Percentiles rank a stretch among this genome's conserved stretches.
phyloP scores from a whole-genome alignment of 495 filamentous ascomycete genomes.

The Aspergillus cavernicola region DNA sequence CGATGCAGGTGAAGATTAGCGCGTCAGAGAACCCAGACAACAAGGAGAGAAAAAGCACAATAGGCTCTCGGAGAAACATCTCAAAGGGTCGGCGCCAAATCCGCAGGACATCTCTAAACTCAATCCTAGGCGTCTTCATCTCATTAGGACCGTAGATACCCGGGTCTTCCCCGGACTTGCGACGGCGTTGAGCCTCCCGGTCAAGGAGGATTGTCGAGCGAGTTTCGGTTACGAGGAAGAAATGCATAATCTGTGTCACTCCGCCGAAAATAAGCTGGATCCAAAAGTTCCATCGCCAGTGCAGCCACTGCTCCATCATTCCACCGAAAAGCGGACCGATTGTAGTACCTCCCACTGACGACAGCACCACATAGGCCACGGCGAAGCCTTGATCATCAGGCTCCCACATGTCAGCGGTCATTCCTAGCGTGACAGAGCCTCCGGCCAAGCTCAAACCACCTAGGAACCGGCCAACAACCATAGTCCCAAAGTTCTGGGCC shows the following conservation, averaged over 20 bases:
- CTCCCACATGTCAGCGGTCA: slow-evolving; percentile 80
- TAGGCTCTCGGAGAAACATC: slow-evolving; percentile 75
- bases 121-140: slow-evolving; percentile 47
- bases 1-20: slow-evolving; percentile 77
- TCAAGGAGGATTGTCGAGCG: slow-evolving; percentile 65
- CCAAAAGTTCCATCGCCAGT: slow-evolving; percentile 81
- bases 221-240: slow-evolving; percentile 66
- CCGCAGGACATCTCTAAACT: slow-evolving; percentile 49
- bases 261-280: slow-evolving; percentile 74
- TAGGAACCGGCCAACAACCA: slow-evolving; percentile 62
- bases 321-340: slow-evolving; percentile 79
- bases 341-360: slow-evolving; percentile 70
- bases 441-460: slow-evolving; percentile 72
- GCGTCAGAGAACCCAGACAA: slow-evolving; percentile 76
- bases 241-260: slow-evolving; percentile 60
- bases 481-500: slow-evolving; percentile 63
- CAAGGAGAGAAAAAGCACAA: slow-evolving; percentile 67
- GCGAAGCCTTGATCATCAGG: slow-evolving; percentile 62
- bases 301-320: slow-evolving; percentile 60
- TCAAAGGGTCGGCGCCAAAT: slow-evolving; percentile 71
- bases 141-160: slow-evolving; percentile 64
- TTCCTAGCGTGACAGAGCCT: slow-evolving; percentile 76
- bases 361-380: slow-evolving; percentile 71
- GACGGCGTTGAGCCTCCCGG: slow-evolving; percentile 59
- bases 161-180: slow-evolving; percentile 49